Evolutionary conservation across 768 basidiomycete genomes (phyloP).

Genomic region (Tylopilus balloui): DNA sequence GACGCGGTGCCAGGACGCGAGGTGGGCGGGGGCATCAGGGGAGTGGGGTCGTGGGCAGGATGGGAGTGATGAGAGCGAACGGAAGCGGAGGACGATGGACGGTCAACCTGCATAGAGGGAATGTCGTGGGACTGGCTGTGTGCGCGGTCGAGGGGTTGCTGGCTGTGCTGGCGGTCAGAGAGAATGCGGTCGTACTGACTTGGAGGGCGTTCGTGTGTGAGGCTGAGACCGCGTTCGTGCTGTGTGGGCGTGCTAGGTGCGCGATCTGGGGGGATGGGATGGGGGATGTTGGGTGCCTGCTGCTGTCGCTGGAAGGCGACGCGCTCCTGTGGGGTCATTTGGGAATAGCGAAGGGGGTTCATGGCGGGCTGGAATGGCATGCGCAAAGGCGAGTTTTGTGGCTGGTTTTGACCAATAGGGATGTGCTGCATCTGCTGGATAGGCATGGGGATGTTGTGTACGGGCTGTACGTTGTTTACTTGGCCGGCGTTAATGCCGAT

Average conservation of each 20-base stretch:
- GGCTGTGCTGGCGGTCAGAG: constrained; percentile 20
- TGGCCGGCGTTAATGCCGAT: neutral
- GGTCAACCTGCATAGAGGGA: constrained; percentile 15
- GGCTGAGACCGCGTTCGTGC: constrained; percentile 19
- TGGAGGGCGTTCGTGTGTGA: constrained; percentile 23
- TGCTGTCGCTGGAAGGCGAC: constrained; percentile 28
- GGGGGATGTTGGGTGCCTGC: constrained; percentile 10
- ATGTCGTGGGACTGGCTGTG: constrained; percentile 24
- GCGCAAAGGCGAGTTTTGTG: constrained; percentile 23
- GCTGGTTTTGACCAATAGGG: constrained; percentile 16
- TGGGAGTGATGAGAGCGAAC: constrained; percentile 28
- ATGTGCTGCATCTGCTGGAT: constrained; percentile 25
- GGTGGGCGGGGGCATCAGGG: constrained; percentile 24
- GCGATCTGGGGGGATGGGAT: constrained; percentile 15
- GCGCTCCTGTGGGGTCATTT: constrained; percentile 30
- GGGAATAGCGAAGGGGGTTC: constrained; percentile 25
- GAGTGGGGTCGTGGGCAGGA: constrained; percentile 14
- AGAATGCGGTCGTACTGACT: constrained; percentile 20
- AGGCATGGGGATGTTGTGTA: constrained; percentile 1
- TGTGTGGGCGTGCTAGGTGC: constrained; percentile 17
- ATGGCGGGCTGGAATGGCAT: constrained; percentile 13
- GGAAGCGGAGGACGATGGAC: constrained; percentile 27
- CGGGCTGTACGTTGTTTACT: constrained; percentile 12
- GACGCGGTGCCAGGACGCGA: constrained; percentile 28
- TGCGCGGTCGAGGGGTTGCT: constrained; percentile 20